A percentile compares a stretch with the other conserved stretches of the same genome.
Evolutionary conservation across 208 protist species (phyloP).

Genomic region (Vickermania spadyakhi): DNA sequence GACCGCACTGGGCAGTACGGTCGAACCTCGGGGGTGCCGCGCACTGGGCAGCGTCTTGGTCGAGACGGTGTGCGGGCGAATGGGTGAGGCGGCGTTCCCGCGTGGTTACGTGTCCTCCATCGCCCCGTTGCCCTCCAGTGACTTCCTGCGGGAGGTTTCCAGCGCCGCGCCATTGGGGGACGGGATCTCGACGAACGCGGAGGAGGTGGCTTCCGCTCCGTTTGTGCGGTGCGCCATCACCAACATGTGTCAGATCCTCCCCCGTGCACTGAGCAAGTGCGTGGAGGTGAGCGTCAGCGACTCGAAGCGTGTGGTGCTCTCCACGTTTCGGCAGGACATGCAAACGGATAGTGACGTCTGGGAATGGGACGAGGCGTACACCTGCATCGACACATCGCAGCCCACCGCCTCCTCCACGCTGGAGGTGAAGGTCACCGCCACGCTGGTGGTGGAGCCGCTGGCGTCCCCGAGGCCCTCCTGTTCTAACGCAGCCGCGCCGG

Average conservation of each 20-base stretch:
- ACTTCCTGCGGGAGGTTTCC: background rate
- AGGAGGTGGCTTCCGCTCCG: constrained; percentile 5
- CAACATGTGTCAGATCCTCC: constrained; percentile 30
- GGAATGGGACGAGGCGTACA: constrained; percentile 28
- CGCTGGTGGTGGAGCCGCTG: background rate
- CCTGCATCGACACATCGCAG: constrained; percentile 14
- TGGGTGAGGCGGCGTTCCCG: background rate
- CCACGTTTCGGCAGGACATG: constrained; percentile 22
- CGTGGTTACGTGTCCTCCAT: background rate
- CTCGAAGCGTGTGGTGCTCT: constrained; percentile 25
- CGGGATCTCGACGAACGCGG: background rate
- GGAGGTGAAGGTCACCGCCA: background rate
- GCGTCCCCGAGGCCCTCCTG: background rate
- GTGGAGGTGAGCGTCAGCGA: constrained; percentile 31
- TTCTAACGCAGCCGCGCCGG: too few relatives aligned
- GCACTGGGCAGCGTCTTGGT: background rate
- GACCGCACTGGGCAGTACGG: background rate
- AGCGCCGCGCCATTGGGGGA: background rate
- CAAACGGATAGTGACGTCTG: constrained; percentile 26
- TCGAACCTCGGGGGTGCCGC: background rate
- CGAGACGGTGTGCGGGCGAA: background rate
- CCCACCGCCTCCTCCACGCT: background rate
- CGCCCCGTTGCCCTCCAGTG: too few relatives aligned
- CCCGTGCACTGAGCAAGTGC: constrained; percentile 24
- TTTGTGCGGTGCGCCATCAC: constrained; percentile 48